Base-by-base conservation (phyloP, 768 basidiomycete species). In the Plicaturopsis crispa region DNA sequence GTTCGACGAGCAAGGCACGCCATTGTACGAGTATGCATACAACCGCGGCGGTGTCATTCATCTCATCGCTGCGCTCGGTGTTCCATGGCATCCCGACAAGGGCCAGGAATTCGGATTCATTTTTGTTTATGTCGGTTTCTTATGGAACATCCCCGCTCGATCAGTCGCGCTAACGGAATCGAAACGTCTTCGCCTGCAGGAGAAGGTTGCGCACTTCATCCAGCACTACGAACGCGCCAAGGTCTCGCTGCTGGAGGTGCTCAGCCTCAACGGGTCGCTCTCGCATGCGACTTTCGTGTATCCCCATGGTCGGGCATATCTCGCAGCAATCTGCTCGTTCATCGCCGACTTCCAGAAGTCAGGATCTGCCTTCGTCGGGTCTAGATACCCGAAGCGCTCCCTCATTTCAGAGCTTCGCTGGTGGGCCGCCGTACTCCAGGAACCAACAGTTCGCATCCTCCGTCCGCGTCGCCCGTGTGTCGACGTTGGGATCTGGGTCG, bases 201-300 rank as follows among this genome's bases (percentile, higher is more conserved):
- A 12, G 1, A 33, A 48, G 14, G 39, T 50, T 2, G 17, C 23
- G 3, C 20, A 18, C 5, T 53, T 55, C 30, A 38, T 60, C 3
- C 33, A 10, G 2, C 10, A 6, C 1, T 40, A 22, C 24, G 6
- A 30, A 1, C 3, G 20, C 1, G n/a, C 17, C 0, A 36, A 6
- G 4, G 53, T 54, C 14, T 36, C 38, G 3, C 43, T 46, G 18
- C 24, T 32, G 5, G 48, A 47, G 0, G 26, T 49, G 0, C 33
- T 52, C 36, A 51, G 40, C 5, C 38, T 68, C 6, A 44, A 51
- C 32, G 57, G 63, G 0, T 54, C 59, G 1, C 48, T 67, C 0
- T 55, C 50, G 4, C 63, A 66, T 35, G 49, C 57, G 19, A 36
- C 57, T 2, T 63, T 62, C 26, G 53, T 63, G 1, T 53, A 58